Percentiles rank a stretch among this genome's conserved stretches.
These are phyloP conservation scores for Lachancea thermotolerans DNA, from an alignment of 805 yeast genomes.

Conservation along the genomic window DNA sequence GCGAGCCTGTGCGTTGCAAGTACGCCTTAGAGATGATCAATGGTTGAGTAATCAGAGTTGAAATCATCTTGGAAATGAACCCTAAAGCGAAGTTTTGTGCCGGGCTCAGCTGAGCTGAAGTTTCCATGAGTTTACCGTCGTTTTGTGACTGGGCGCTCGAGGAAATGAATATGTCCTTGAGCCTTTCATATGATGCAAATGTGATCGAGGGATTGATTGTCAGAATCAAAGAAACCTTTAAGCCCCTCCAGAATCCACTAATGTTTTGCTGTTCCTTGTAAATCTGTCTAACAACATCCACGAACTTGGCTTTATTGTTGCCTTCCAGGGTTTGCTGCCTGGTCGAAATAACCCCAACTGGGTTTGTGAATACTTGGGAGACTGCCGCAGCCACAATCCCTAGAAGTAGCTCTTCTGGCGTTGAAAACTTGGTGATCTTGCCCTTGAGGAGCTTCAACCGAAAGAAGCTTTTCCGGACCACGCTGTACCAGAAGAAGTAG, in stretches of 20 bases:
- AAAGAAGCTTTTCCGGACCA: constrained; percentile 53
- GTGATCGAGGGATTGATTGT: constrained; percentile 84
- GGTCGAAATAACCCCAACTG: constrained; percentile 69
- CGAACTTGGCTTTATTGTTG: constrained; percentile 25
- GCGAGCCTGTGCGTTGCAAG: constrained; percentile 50
- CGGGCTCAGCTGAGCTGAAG: constrained; percentile 41
- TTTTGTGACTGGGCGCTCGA: constrained; percentile 10
- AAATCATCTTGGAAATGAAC: constrained; percentile 72
- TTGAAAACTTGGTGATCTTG: constrained; percentile 28
- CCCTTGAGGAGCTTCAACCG: constrained; percentile 33
- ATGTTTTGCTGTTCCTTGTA: constrained; percentile 48
- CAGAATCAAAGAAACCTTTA: constrained; percentile 70
- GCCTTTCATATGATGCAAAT: constrained; percentile 70
- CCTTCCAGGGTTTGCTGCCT: constrained; percentile 51
- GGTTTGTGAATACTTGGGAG: constrained; percentile 73
- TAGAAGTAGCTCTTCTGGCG: constrained; percentile 60
- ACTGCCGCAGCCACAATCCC: constrained; percentile 81
- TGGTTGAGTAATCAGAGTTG: constrained; percentile 78
- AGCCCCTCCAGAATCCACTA: constrained; percentile 74
- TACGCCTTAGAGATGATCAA: constrained; percentile 77
- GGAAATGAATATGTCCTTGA: constrained; percentile 45
- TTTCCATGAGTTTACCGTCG: constrained; percentile 13
- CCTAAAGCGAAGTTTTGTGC: constrained; percentile 65
- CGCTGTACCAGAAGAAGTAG: constrained; percentile 82
- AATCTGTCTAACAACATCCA: constrained; percentile 35